These are phyloP conservation scores for Sphaerostilbella broomeana DNA, from an alignment of 2,329 filamentous ascomycete genomes.

Conservation along the genomic window DNA sequence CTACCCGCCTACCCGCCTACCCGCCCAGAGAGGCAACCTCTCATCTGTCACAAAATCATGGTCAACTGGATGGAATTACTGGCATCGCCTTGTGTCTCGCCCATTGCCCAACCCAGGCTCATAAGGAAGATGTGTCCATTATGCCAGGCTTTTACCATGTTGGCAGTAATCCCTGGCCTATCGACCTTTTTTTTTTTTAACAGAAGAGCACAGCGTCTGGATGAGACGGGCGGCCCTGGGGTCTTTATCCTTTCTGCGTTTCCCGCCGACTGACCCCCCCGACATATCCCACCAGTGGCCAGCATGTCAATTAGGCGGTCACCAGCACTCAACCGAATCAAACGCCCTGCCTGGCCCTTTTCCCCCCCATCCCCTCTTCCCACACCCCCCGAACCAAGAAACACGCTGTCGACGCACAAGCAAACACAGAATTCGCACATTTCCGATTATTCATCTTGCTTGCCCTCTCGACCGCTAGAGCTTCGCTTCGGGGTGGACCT, in stretches of 20 bases:
- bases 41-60: too few species aligned
- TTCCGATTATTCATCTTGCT: conserved; percentile 13
- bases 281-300: neutral
- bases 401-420: neutral
- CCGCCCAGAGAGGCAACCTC: too few species aligned
- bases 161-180: too few species aligned
- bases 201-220: conserved; percentile 2
- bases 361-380: conserved; percentile 3
- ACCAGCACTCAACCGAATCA: conserved; percentile 10
- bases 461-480: conserved; percentile 1
- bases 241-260: neutral
- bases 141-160: too few species aligned
- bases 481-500: conserved; percentile 6
- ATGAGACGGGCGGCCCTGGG: neutral
- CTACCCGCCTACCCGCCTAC: neutral
- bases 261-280: neutral
- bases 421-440: conserved; percentile 6
- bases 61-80: too few species aligned
- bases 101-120: too few species aligned
- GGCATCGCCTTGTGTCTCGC: conserved; percentile 6
- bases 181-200: neutral
- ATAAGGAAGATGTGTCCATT: conserved; percentile 11
- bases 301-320: conserved; percentile 1
- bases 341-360: conserved; percentile 2
- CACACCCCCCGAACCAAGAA: neutral